Percentiles rank a stretch among this genome's conserved stretches.
Conservation (phyloP, 495 filamentous ascomycete species). For the Emericellopsis terricola region DNA sequence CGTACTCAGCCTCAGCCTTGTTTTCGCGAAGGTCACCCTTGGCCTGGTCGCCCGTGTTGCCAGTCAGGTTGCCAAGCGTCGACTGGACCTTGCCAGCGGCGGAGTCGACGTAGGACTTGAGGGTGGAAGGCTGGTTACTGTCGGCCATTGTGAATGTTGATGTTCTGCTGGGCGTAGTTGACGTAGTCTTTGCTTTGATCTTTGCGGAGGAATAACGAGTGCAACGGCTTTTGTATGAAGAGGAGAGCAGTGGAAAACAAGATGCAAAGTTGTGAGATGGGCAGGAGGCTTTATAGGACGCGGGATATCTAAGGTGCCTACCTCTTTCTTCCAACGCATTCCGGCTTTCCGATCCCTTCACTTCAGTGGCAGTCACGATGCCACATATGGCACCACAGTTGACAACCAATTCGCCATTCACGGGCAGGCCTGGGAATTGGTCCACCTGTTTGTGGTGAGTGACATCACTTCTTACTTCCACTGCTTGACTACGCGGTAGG, state of each 20-base stretch:
- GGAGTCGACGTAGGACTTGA: conserved; percentile 68
- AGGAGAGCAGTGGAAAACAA: background rate
- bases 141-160: conserved; percentile 33
- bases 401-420: too few species aligned
- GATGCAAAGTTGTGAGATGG: background rate
- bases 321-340: too few species aligned
- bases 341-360: too few species aligned
- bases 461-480: too few species aligned
- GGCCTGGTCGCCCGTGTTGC: conserved; percentile 43
- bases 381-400: too few species aligned
- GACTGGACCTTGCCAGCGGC: conserved; percentile 57
- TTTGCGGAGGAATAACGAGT: too few species aligned
- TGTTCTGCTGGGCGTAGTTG: background rate
- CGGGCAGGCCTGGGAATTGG: too few species aligned
- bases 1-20: conserved; percentile 43
- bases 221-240: too few species aligned
- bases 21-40: conserved; percentile 39
- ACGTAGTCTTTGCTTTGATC: conserved; percentile 2
- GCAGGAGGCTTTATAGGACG: background rate
- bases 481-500: too few species aligned
- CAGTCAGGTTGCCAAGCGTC: conserved; percentile 54
- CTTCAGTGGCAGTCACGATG: too few species aligned
- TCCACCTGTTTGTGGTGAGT: too few species aligned
- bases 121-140: conserved; percentile 52
- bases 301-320: too few species aligned